Base-by-base conservation (phyloP, 495 filamentous ascomycete species). In the Lichenothelia convexa region DNA sequence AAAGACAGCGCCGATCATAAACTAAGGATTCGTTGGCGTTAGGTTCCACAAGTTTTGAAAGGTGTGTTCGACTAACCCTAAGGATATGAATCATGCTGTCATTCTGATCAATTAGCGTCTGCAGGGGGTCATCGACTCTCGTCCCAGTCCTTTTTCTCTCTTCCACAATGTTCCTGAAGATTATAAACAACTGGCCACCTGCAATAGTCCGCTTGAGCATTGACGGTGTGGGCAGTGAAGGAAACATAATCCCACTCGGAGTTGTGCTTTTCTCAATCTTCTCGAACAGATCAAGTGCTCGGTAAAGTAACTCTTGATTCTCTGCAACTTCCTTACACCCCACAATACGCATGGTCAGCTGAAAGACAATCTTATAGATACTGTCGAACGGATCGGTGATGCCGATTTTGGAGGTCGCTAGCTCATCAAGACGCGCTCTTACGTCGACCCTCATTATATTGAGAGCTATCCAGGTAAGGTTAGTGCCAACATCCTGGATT, bases 41-140 rank as follows among this genome's bases (percentile, higher is more conserved):
- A n/a, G n/a, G n/a, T n/a, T n/a, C n/a, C n/a, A n/a, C n/a, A n/a
- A n/a, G n/a, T n/a, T n/a, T n/a, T n/a, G n/a, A n/a, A n/a, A n/a
- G n/a, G n/a, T n/a, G n/a, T n/a, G 17, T 18, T 30, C 42, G 34
- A 23, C 18, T 8, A 13, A 22, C 20, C 38, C 31, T 36, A 21
- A 62, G 44, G 32, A 64, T 57, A 16, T 55, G 40, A 8, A 32
- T 33, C 12, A 49, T 48, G 15, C 34, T 42, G 18, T 60, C 55
- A 12, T 54, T 59, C 12, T 44, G 32, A 30, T 68, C 63, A 0
- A 67, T 46, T 21, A 67, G 34, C 21, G 46, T 56, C 44, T 67
- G 64, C 41, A 66, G 20, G 1, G 62, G 38, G 45, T 69, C 65
- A 2, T 66, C 57, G 18, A 47, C 45, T 24, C 55, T 45, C 15